Evolutionary conservation across 306 rosid genomes (phyloP).

Genomic region (Nissolia schottii): DNA sequence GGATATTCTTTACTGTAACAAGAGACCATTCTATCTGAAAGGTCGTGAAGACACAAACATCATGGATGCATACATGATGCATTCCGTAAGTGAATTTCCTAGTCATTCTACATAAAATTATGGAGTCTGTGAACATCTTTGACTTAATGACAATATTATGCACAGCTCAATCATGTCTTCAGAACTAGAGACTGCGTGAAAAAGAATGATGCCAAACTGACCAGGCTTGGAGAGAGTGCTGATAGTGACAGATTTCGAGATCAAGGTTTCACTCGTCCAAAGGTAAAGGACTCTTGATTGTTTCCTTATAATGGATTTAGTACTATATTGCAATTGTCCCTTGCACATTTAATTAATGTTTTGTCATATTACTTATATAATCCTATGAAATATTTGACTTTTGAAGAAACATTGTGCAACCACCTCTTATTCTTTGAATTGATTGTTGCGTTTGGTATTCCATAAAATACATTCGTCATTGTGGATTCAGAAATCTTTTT

Average conservation of each 20-base stretch:
- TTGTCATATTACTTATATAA: neutral
- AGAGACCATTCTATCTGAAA: conserved; percentile 82
- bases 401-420: neutral
- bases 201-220: conserved; percentile 64
- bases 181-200: conserved; percentile 64
- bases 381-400: neutral
- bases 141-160: conserved; percentile 19
- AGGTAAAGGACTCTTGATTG: conserved; percentile 53
- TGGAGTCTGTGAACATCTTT: neutral
- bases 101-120: conserved; percentile 5
- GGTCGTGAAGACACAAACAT: conserved; percentile 60
- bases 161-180: conserved; percentile 89
- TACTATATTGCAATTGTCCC: neutral
- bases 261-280: conserved; percentile 95
- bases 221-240: conserved; percentile 45
- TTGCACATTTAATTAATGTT: neutral
- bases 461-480: neutral
- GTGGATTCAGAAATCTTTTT: neutral
- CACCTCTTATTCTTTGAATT: neutral
- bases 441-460: conserved; percentile 1
- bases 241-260: conserved; percentile 62
- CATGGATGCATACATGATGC: conserved; percentile 86
- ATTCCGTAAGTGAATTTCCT: conserved; percentile 54
- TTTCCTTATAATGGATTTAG: neutral
- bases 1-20: conserved; percentile 76